phyloP scores from a whole-genome alignment of 148 eudicot species.

The Silene uniflora region DNA sequence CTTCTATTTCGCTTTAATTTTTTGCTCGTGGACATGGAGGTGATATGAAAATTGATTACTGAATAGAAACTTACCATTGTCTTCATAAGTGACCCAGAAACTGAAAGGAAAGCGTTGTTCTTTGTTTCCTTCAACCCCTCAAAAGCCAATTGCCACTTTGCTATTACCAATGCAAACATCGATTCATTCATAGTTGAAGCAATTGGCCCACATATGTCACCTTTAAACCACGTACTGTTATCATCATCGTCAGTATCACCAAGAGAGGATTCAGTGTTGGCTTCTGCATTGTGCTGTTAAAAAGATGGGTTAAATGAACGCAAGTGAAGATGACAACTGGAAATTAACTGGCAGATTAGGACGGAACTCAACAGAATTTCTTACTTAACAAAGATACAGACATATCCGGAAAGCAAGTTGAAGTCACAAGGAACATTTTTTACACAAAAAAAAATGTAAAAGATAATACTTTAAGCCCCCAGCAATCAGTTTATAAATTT shows the following conservation, averaged over 20 bases:
- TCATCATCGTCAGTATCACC: conserved; percentile 22
- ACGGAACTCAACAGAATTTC: background rate
- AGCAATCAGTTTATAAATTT: background rate
- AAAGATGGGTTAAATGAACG: conserved; percentile 10
- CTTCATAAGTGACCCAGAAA: conserved; percentile 87
- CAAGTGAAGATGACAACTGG: conserved; percentile 10
- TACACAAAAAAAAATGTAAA: background rate
- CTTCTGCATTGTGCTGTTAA: conserved; percentile 48
- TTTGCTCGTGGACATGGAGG: background rate
- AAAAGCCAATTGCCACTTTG: conserved; percentile 83
- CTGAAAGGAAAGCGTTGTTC: conserved; percentile 74
- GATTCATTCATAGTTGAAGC: conserved; percentile 83
- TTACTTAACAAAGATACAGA: background rate
- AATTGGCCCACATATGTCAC: conserved; percentile 80
- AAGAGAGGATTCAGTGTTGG: conserved; percentile 34
- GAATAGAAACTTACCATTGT: conserved; percentile 52
- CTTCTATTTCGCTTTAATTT: background rate
- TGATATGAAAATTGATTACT: background rate
- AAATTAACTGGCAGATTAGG: background rate
- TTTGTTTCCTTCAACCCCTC: conserved; percentile 88
- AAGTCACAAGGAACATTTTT: background rate
- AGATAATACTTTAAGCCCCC: background rate
- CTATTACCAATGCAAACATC: conserved; percentile 71
- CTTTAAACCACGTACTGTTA: conserved; percentile 59
- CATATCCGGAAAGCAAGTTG: background rate